Base-by-base conservation (phyloP, 495 filamentous ascomycete species). In the Talaromyces trachyspermus region DNA sequence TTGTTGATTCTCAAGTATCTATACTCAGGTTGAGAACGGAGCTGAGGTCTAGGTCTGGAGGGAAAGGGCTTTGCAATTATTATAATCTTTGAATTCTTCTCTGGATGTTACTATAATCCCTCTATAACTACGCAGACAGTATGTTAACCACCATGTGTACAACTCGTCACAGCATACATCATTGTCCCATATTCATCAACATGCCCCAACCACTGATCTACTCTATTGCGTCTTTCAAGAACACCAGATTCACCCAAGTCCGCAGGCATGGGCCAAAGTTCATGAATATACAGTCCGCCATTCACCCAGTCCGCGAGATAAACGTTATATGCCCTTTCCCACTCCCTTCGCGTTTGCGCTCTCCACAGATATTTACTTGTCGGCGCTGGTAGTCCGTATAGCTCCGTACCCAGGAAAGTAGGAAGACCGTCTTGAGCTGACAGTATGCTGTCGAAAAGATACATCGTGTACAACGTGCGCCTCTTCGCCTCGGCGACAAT, bases 141-240 rank as follows among this genome's bases (percentile, higher is more conserved):
- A 39, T 17, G 40, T 57, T 42, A 62, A 26, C 50, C 49, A 6
- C 59, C 69, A 49, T 72, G 69, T 11, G 69, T 74, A 47, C 62
- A 69, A 12, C 57, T 59, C 1, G 64, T 69, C 9, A 71, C 65
- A 0, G 70, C 61, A 45, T 65, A 73, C n/a, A 75, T 54, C 70
- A 74, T 72, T 0, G 61, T 71, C 18, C 70, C 72, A 56, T 60
- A 75, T 50, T 71, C 68, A 49, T 75, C 70, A 12, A 73, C 40
- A 22, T 59, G 54, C 44, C 70, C 64, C 8, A 74, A 49, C 70
- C 72, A 74, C 5, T 44, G 59, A 46, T 74, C 65, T 1, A 70
- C 65, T 50, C 68, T 54, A 1, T 42, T 53, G 0, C 58, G 58
- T 49, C 65, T 61, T 43, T 50, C 46, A 9, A 41, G 40, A 46